Base-by-base conservation (phyloP, 1,284 basidiomycete genomes). In the Coriolopsis trogii region DNA sequence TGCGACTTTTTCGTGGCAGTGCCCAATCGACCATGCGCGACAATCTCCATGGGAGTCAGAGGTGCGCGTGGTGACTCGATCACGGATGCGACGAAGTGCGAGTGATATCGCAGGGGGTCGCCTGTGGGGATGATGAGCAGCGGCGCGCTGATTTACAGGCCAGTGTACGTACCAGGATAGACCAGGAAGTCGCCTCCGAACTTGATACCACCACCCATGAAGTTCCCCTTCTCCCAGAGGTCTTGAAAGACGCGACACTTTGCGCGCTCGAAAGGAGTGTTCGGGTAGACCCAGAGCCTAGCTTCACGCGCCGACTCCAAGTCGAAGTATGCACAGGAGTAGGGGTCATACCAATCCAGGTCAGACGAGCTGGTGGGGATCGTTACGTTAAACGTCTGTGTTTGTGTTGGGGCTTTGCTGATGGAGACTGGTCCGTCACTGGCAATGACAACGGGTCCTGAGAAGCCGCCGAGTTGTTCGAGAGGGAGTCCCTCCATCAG, bases 1-100 rank as follows among this genome's bases (percentile, higher is more conserved):
- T 98, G 95, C 0, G 94, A 87, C 73, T 99, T 99, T 70, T 98
- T 99, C 3, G 97, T 98, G 1, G 93, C 96, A 1, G 97, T 99
- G 0, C 96, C 97, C 34, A 99, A 73, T 26, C 97, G 81, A 4
- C 97, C 97, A 67, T 94, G 95, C 0, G 96, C 95, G 16, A 99
- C 89, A 36, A 99, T 81, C 66, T 97, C 93, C 81, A 95, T 90
- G 2, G 95, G 94, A 33, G 80, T 77, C 46, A 98, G 75, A 0
- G 77, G 64, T 9, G 83, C 71, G 7, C 74, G 67, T 1, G 84
- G 81, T 0, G 87, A 83, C 25, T 87, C 79, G 21, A 93, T 71
- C 6, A 96, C 89, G 13, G 91, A 86, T 8, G 89, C 90, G 10
- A 91, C 89, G 66, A 98, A 99, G 70, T 99, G 97, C 1, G 95